Percentiles rank a stretch among this genome's conserved stretches.
phyloP scores from a whole-genome alignment of 306 rosid species.

The Dalbergia cultrata region DNA sequence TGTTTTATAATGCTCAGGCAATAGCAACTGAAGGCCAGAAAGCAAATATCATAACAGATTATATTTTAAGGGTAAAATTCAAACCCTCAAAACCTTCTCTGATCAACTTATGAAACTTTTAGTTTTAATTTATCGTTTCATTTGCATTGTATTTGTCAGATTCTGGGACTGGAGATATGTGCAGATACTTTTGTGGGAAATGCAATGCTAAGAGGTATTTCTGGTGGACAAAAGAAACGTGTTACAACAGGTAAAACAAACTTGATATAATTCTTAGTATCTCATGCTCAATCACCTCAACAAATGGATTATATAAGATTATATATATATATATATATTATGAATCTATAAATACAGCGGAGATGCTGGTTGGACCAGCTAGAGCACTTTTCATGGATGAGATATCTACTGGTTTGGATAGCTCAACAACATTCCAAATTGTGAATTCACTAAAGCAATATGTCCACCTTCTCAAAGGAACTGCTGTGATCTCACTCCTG shows the following conservation, averaged over 20 bases:
- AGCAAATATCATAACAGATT: slow-evolving; percentile 67
- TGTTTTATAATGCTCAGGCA: slow-evolving; percentile 57
- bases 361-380: slow-evolving; percentile 70
- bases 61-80: slow-evolving; percentile 64
- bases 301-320: background rate
- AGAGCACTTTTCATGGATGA: slow-evolving; percentile 71
- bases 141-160: slow-evolving; percentile 37
- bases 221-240: slow-evolving; percentile 71
- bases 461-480: slow-evolving; percentile 56
- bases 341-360: slow-evolving; percentile 47
- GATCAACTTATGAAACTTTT: background rate
- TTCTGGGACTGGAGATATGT: slow-evolving; percentile 63
- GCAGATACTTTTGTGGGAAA: slow-evolving; percentile 67
- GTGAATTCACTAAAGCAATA: slow-evolving; percentile 59
- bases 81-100: background rate
- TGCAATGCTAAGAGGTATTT: slow-evolving; percentile 58
- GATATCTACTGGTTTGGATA: slow-evolving; percentile 71
- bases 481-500: slow-evolving; percentile 60
- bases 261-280: background rate
- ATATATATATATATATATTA: background rate
- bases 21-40: slow-evolving; percentile 72
- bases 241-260: slow-evolving; percentile 59
- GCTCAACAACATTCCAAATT: slow-evolving; percentile 64
- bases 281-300: background rate
- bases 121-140: background rate